Percentiles rank a stretch among this genome's conserved stretches.
Evolutionary conservation across 148 eudicot genomes (phyloP).

Genomic region (Gaultheria prostrata): DNA sequence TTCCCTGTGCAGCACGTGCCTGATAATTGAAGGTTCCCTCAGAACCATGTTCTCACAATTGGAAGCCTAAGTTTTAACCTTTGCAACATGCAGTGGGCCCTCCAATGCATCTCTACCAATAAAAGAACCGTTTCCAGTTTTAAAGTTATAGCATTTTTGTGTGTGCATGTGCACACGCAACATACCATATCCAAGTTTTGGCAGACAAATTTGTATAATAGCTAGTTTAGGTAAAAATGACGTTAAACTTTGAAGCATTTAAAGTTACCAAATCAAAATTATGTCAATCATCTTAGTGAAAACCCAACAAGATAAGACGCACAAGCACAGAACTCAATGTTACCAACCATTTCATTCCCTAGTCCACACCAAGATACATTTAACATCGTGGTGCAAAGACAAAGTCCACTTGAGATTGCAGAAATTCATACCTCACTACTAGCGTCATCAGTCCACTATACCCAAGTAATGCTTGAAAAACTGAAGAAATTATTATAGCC

Average conservation of each 20-base stretch:
- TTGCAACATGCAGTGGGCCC: background rate
- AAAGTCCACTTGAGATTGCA: background rate
- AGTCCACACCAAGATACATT: background rate
- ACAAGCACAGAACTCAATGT: background rate
- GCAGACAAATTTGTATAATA: too few species aligned
- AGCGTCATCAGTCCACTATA: constrained; percentile 89
- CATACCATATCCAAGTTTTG: background rate
- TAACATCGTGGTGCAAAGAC: background rate
- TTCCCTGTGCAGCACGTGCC: background rate
- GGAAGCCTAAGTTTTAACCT: background rate
- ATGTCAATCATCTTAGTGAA: background rate
- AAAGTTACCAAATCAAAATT: background rate
- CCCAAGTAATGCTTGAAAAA: constrained; percentile 82
- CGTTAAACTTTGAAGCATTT: background rate
- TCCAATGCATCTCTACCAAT: background rate
- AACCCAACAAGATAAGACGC: background rate
- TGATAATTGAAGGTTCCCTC: background rate
- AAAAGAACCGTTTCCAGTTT: background rate
- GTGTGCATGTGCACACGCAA: too few species aligned
- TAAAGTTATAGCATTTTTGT: too few species aligned
- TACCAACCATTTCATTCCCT: constrained; percentile 1
- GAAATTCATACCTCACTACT: constrained; percentile 55
- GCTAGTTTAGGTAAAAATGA: background rate
- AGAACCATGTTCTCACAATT: background rate
- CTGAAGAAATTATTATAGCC: constrained; percentile 83